Percentiles rank a stretch among this genome's conserved stretches.
Evolutionary conservation across 495 filamentous ascomycete genomes (phyloP).

Genomic region (Zalerion maritima): DNA sequence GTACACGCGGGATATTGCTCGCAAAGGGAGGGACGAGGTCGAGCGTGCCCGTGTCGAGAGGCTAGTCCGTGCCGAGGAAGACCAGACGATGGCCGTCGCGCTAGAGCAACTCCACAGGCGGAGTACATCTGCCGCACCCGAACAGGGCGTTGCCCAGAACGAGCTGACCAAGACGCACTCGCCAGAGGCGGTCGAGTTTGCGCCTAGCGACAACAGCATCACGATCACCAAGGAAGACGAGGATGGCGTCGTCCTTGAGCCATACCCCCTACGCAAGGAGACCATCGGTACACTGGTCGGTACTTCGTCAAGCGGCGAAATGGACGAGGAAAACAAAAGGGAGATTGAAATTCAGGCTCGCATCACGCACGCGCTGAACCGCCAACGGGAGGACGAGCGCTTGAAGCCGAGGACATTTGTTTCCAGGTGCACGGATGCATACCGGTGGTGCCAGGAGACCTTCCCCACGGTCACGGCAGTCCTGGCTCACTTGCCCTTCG

Average conservation of each 20-base stretch:
- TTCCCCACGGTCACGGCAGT: conserved; percentile 52
- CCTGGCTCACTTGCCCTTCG: conserved; percentile 41
- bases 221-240: too few species aligned
- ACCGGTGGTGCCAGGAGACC: conserved; percentile 45
- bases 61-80: conserved; percentile 11
- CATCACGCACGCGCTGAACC: conserved; percentile 2
- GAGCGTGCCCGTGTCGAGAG: conserved; percentile 28
- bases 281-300: conserved; percentile 1
- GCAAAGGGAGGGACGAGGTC: conserved; percentile 34
- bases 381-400: neutral
- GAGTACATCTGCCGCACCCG: conserved; percentile 3
- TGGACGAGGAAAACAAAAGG: too few species aligned
- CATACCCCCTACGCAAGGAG: neutral
- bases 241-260: neutral
- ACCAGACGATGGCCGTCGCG: conserved; percentile 5
- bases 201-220: conserved; percentile 1
- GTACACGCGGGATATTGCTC: conserved; percentile 45
- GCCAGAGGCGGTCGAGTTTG: neutral
- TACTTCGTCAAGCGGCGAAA: too few species aligned
- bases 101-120: neutral
- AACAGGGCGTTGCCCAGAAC: conserved; percentile 1
- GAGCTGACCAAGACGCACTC: neutral
- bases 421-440: conserved; percentile 25
- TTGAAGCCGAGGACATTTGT: conserved; percentile 26
- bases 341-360: neutral